phyloP scores from a whole-genome alignment of 2,329 filamentous ascomycete genomes.

The Aschersonia sp. region DNA sequence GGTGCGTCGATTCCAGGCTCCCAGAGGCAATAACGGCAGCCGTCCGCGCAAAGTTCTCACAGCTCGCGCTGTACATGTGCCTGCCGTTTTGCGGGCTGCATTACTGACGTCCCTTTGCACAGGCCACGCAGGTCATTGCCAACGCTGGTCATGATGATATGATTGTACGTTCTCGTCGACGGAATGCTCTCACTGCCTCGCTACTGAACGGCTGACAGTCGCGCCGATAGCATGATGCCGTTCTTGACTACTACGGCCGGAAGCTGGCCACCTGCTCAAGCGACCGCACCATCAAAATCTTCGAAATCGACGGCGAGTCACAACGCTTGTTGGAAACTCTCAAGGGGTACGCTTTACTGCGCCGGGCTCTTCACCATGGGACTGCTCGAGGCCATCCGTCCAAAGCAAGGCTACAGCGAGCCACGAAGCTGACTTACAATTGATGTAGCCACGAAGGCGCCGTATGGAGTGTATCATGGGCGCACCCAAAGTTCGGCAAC shows the following conservation, averaged over 20 bases:
- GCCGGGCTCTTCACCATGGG: no score
- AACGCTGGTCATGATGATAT: constrained; percentile 78
- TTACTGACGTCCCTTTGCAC: constrained; percentile 11
- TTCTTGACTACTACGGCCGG: constrained; percentile 95
- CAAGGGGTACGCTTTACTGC: constrained; percentile 52
- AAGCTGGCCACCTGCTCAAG: constrained; percentile 94
- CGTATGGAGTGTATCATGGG: constrained; percentile 97
- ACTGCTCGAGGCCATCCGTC: not conserved
- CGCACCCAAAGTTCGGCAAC: constrained; percentile 95
- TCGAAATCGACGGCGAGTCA: constrained; percentile 87
- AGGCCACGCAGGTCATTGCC: constrained; percentile 29
- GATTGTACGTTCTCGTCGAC: constrained; percentile 65
- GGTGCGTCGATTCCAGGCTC: no score
- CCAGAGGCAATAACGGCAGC: not conserved
- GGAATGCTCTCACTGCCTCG: not conserved
- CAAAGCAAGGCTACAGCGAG: not conserved
- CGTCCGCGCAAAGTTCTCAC: not conserved
- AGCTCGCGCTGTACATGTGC: not conserved
- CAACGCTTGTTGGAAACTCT: constrained; percentile 85
- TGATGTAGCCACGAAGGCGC: constrained; percentile 74
- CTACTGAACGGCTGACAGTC: constrained; percentile 3
- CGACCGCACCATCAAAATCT: constrained; percentile 98
- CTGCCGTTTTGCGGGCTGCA: not conserved
- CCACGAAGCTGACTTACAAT: constrained; percentile 5
- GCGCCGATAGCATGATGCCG: constrained; percentile 69